These are phyloP conservation scores for Penicillium olsonii DNA, from an alignment of 2,329 filamentous ascomycete genomes.

Conservation along the genomic window DNA sequence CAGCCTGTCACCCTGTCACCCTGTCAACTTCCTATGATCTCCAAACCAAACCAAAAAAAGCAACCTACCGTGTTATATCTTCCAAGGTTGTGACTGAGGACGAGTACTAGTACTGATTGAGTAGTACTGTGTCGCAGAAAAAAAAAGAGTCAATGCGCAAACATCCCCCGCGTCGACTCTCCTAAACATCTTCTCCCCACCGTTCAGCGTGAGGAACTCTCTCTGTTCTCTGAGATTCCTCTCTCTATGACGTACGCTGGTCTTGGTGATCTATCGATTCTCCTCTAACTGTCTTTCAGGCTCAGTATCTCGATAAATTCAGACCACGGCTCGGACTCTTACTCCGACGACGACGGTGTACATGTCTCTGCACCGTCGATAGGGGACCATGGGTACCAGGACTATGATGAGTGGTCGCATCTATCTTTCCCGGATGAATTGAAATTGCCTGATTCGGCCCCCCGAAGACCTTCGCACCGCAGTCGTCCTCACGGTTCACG, in stretches of 20 bases:
- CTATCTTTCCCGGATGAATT: conserved; percentile 48
- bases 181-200: background rate
- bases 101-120: too few relatives aligned
- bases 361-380: conserved; percentile 45
- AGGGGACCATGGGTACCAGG: conserved; percentile 44
- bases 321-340: conserved; percentile 42
- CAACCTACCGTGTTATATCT: too few relatives aligned
- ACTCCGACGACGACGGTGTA: conserved; percentile 47
- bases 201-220: background rate
- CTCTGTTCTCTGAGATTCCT: background rate
- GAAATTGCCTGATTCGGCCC: conserved; percentile 51
- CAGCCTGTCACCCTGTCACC: too few relatives aligned
- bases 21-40: too few relatives aligned
- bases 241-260: background rate
- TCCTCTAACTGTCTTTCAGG: conserved; percentile 26
- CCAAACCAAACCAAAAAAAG: too few relatives aligned
- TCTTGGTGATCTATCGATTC: conserved; percentile 6
- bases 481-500: conserved; percentile 43
- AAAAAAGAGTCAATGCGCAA: background rate
- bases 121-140: background rate
- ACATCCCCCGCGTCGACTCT: background rate
- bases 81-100: too few relatives aligned
- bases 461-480: conserved; percentile 43
- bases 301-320: conserved; percentile 47
- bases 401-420: conserved; percentile 44